These are phyloP conservation scores for Cornus controversa DNA, from an alignment of 148 eudicot genomes.

Conservation along the genomic window DNA sequence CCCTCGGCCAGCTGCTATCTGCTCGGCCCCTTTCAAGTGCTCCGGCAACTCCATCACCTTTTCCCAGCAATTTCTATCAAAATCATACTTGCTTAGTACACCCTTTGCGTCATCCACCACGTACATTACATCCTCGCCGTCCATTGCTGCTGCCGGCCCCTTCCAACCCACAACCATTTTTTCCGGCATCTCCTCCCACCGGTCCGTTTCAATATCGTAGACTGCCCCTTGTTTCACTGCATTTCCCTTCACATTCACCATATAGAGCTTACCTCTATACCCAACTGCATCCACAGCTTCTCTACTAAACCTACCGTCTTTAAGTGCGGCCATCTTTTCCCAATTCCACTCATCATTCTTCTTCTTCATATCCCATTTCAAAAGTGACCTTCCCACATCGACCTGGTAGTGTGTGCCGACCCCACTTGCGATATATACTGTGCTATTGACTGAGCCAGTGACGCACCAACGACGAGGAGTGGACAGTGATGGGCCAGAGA, in stretches of 20 bases:
- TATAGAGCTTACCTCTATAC: slow-evolving; percentile 34
- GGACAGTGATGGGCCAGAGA: slow-evolving; percentile 30
- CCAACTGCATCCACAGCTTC: slow-evolving; percentile 40
- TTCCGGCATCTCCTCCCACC: slow-evolving; percentile 42
- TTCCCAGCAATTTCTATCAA: slow-evolving; percentile 29
- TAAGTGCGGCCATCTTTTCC: slow-evolving; percentile 30
- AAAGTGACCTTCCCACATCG: slow-evolving; percentile 39
- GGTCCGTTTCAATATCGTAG: slow-evolving; percentile 23
- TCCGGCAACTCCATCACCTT: slow-evolving; percentile 21
- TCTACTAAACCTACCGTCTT: slow-evolving; percentile 35
- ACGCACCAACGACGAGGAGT: slow-evolving; percentile 46
- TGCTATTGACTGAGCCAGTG: slow-evolving; percentile 16
- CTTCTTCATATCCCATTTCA: slow-evolving; percentile 36
- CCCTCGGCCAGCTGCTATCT: slow-evolving; percentile 33
- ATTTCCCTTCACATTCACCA: slow-evolving; percentile 46
- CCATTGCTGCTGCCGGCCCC: slow-evolving; percentile 30
- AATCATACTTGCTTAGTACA: slow-evolving; percentile 29
- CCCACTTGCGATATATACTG: slow-evolving; percentile 38
- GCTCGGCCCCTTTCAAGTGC: slow-evolving; percentile 32
- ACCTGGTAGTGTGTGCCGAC: slow-evolving; percentile 22
- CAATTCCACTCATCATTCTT: slow-evolving; percentile 29
- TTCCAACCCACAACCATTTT: slow-evolving; percentile 49
- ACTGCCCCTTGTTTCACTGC: slow-evolving; percentile 30
- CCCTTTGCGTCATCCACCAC: slow-evolving; percentile 41
- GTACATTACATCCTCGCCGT: slow-evolving; percentile 24